Evolutionary conservation across 495 filamentous ascomycete species (phyloP), one percentile per base, ranked within the genome.

Genomic region (Podospora comata): DNA sequence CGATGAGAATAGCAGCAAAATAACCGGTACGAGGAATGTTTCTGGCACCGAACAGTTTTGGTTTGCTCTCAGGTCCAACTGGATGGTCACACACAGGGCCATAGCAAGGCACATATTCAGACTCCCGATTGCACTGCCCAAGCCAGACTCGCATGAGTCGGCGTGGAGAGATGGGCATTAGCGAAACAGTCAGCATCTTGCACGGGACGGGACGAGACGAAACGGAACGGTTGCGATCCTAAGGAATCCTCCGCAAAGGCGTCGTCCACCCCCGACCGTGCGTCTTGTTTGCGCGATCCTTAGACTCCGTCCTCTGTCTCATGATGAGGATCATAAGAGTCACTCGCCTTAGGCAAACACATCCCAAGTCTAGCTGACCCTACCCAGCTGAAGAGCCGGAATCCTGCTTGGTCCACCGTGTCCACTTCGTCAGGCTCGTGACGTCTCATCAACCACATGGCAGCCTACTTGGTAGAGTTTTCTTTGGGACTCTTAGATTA

Each of bases 151-250:
- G 53, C 23, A 16, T 44, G 2, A 53, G 13, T 32, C 26, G 55
- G 53, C 53, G 4, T 65, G 53, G 53, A n/a, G 39, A 16, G 15
- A 13, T 11, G 39, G 39, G 39, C 13, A 16, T 18, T 48, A 48
- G 39, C 39, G 39, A 48, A 48, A 11, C 39, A 61, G 34, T 20
- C 18, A 67, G 16, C 15, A 20, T n/a, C 53, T 11, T 32, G 53
- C 28, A 54, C 61, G 54, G 66, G 54, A 63, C 66, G 66, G 60
- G 60, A 30, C 66, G 54, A 58, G 60, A 58, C 27, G 60, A 57
- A 54, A 58, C 53, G 60, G 66, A 48, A 67, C 28, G 27, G 23
- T 28, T 18, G 23, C 20, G 61, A 63, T 48, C 39, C 39, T 48
- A 13, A 48, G 39, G 39, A 48, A 18, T 48, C 39, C 39, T 48